A percentile compares a stretch with the other conserved stretches of the same genome.
These are phyloP conservation scores for Talaromyces stipitatus DNA, from an alignment of 495 filamentous ascomycete species.

Conservation along the genomic window DNA sequence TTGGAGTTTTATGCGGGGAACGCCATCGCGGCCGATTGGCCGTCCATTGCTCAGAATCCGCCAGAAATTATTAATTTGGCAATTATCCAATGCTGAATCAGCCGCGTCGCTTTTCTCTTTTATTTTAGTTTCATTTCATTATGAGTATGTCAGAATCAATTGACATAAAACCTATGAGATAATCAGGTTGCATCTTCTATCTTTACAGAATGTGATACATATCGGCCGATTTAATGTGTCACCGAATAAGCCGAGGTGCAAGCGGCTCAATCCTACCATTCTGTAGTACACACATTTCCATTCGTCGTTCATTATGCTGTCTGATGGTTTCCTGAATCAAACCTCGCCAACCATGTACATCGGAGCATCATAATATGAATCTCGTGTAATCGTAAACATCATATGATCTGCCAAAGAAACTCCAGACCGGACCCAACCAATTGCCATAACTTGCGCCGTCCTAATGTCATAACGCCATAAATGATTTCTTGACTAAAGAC, in stretches of 20 bases:
- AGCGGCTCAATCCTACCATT: background rate
- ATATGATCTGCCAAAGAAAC: background rate
- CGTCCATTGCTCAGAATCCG: background rate
- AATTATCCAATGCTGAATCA: background rate
- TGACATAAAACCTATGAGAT: background rate
- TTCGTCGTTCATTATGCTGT: background rate
- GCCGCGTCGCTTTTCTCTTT: background rate
- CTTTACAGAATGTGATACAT: too few relatives aligned
- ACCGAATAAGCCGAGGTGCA: background rate
- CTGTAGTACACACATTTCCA: background rate
- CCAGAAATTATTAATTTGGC: background rate
- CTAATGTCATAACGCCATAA: background rate
- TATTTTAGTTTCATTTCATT: background rate
- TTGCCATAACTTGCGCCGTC: background rate
- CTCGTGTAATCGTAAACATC: background rate
- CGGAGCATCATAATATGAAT: background rate
- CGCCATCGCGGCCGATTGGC: background rate
- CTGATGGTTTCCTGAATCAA: too few relatives aligned
- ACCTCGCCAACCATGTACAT: background rate
- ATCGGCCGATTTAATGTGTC: background rate
- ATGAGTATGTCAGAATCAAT: background rate
- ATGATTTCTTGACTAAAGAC: background rate
- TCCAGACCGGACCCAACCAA: background rate
- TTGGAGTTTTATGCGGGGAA: slow-evolving; percentile 3
- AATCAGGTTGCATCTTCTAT: too few relatives aligned